A percentile compares a stretch with the other conserved stretches of the same genome.
phyloP scores from a whole-genome alignment of 2,329 filamentous ascomycete genomes.

The Trichoderma simmonsii region DNA sequence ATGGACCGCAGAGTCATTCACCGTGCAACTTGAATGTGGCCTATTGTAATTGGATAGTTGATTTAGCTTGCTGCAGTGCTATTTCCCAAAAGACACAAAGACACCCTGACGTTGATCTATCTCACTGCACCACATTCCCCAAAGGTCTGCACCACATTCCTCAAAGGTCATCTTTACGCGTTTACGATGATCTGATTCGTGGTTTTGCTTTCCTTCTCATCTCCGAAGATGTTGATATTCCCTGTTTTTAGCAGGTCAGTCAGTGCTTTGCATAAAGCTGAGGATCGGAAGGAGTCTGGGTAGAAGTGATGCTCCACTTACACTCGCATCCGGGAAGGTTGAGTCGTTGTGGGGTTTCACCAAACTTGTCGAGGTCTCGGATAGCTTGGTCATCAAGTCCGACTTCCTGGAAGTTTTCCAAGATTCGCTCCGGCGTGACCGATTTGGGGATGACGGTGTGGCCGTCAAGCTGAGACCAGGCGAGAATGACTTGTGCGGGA shows the following conservation, averaged over 20 bases:
- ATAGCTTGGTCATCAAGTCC: slow-evolving; percentile 59
- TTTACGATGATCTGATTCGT: not conserved
- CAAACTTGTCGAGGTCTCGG: slow-evolving; percentile 58
- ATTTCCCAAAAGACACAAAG: not conserved
- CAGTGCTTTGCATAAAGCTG: not conserved
- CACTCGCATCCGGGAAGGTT: slow-evolving; percentile 36
- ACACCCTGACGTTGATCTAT: not conserved
- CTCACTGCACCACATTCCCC: not conserved
- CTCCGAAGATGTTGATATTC: not conserved
- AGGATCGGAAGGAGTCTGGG: not conserved
- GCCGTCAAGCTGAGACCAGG: slow-evolving; percentile 58
- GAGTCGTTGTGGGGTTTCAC: slow-evolving; percentile 47
- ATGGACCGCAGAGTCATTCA: not conserved
- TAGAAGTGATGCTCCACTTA: not conserved
- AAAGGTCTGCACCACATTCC: not conserved
- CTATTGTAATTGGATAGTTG: not conserved
- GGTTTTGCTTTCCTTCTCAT: not conserved
- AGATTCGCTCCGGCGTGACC: slow-evolving; percentile 64
- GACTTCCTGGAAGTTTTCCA: slow-evolving; percentile 66
- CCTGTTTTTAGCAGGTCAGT: not conserved
- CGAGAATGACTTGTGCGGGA: slow-evolving; percentile 46
- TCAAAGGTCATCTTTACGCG: not conserved
- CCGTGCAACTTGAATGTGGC: not conserved
- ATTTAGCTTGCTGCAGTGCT: not conserved
- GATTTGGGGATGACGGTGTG: slow-evolving; percentile 74